Percentiles rank a stretch among this genome's conserved stretches.
Evolutionary conservation across 768 basidiomycete genomes (phyloP).

Genomic region (Rickenella mellea): DNA sequence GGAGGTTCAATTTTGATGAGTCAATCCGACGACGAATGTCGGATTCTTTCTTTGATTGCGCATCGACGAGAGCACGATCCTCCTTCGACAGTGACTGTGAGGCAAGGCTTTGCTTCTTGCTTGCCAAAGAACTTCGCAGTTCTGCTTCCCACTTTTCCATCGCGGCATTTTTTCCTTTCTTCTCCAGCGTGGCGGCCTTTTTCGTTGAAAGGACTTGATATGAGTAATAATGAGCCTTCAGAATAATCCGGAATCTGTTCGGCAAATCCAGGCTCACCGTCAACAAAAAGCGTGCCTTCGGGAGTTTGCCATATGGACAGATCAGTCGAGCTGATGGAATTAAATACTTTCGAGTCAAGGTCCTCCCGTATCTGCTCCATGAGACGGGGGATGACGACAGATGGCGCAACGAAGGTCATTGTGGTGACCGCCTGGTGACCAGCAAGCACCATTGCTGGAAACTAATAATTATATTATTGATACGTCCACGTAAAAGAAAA

Average conservation of each 20-base stretch:
- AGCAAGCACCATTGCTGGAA: conserved; percentile 4
- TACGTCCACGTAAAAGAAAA: too few species aligned
- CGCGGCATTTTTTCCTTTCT: conserved; percentile 81
- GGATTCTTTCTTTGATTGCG: conserved; percentile 76
- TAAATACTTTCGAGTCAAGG: conserved; percentile 50
- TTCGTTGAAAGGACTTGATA: conserved; percentile 51
- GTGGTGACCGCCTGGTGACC: conserved; percentile 69
- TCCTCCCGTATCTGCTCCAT: conserved; percentile 57
- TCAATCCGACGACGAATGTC: conserved; percentile 53
- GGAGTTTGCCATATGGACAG: conserved; percentile 82
- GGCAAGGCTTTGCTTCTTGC: conserved; percentile 55
- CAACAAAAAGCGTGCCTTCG: conserved; percentile 69
- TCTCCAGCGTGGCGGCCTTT: conserved; percentile 39
- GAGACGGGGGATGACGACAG: conserved; percentile 55
- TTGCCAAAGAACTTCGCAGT: conserved; percentile 73
- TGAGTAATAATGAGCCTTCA: not conserved
- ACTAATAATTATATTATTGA: too few species aligned
- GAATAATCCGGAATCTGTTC: conserved; percentile 1
- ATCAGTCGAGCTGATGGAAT: conserved; percentile 60
- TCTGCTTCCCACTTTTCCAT: conserved; percentile 96
- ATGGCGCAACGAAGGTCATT: conserved; percentile 72
- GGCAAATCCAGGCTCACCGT: conserved; percentile 41
- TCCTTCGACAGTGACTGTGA: conserved; percentile 61
- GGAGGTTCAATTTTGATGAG: conserved; percentile 40
- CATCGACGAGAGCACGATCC: conserved; percentile 74